Base-by-base conservation (phyloP, 202 grass and related monocot genomes). In the Zoysia matrella region DNA sequence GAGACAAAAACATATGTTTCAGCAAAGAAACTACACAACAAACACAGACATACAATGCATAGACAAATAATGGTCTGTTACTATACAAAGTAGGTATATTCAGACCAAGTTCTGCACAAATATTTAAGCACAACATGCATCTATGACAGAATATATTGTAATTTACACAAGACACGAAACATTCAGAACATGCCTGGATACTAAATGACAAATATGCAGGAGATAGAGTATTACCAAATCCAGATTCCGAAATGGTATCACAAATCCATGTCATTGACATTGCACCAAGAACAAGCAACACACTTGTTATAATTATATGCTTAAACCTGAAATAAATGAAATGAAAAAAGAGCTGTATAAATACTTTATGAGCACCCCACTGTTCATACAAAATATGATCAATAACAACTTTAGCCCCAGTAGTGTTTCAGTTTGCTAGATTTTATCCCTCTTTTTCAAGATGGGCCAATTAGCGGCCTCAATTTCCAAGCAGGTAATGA, bases 241-340 rank as follows among this genome's bases (percentile, higher is more conserved):
- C 95, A 72, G 86, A 93, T 92, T 98, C 92, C 45, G 95, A 91
- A 88, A 98, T 98, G 74, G 95, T 98, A 81, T 98, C 95, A 90
- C 92, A 95, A 62, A 95, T 98, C 95, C 95, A 98, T 75, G 92
- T 91, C 71, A 86, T 95, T 47, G 89, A 78, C 92, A 95, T 95
- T 69, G 95, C 95, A 75, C 95, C 95, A 61, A 95, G 60, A 90
- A 98, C 90, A 80, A 98, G 88, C 67, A 95, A 86, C 80, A 95
- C 54, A 69, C 89, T 93, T 76, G 92, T 95, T 86, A 93, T 58
- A 74, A 83, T 58, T 62, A 95, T 65, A 87, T 98, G 95, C 75
- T 98, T 98, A 80, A 87, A 22, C 80, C 95, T 98, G 90, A 74
- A 64, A 87, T n/a, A 88, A 57, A 86, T 77, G 72, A 48, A 74